These are phyloP conservation scores for Cynanchum wilfordii DNA, from an alignment of 257 asterid genomes.

Conservation along the genomic window DNA sequence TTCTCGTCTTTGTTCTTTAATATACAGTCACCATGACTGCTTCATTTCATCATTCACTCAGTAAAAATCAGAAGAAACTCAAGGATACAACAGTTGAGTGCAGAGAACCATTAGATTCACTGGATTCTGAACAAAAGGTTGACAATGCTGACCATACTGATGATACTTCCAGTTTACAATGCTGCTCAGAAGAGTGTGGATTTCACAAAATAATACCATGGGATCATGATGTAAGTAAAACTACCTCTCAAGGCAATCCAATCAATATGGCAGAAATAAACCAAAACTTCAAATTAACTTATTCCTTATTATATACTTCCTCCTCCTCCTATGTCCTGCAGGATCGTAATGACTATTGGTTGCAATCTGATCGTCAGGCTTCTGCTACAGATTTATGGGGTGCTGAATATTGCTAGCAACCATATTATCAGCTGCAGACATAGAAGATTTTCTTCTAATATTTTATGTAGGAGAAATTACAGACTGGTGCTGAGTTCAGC, in stretches of 20 bases:
- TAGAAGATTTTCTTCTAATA: neutral
- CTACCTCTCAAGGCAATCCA: neutral
- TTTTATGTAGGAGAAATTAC: neutral
- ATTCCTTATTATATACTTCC: neutral
- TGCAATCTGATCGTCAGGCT: constrained; percentile 43
- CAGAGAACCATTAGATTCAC: constrained; percentile 32
- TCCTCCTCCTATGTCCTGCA: constrained; percentile 21
- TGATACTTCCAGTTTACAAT: constrained; percentile 19
- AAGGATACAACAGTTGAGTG: constrained; percentile 35
- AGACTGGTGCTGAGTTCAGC: neutral
- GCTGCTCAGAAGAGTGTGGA: constrained; percentile 31
- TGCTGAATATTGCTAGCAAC: constrained; percentile 24
- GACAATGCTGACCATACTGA: constrained; percentile 22
- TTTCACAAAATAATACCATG: constrained; percentile 53
- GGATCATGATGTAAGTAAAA: constrained; percentile 52
- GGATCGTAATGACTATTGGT: constrained; percentile 72
- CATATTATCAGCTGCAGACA: neutral
- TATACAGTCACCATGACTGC: constrained; percentile 9
- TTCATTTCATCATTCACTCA: constrained; percentile 19
- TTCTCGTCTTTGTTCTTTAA: neutral
- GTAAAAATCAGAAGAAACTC: constrained; percentile 36
- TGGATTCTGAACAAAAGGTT: constrained; percentile 16
- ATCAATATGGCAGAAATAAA: neutral
- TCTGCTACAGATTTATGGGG: constrained; percentile 60
- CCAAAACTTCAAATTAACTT: neutral